These are phyloP conservation scores for Ehretia macrophylla DNA, from an alignment of 257 asterid genomes.

Conservation along the genomic window DNA sequence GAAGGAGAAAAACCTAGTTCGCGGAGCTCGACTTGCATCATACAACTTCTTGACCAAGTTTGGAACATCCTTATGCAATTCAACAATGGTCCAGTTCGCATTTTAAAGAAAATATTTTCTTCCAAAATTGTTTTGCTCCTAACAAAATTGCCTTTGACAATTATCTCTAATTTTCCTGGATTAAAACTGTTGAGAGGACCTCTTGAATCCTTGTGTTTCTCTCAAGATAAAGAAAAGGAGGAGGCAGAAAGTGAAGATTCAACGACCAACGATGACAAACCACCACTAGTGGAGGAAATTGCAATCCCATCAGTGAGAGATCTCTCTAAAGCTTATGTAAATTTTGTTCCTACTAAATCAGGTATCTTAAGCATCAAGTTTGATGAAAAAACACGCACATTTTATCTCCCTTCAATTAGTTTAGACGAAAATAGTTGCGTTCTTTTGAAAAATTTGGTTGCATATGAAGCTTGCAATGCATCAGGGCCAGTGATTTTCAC, in stretches of 20 bases:
- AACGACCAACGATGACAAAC: slow-evolving; percentile 8
- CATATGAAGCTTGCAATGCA: slow-evolving; percentile 32
- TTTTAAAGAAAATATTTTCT: too few relatives aligned
- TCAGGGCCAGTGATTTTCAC: slow-evolving; percentile 26
- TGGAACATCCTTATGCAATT: background rate
- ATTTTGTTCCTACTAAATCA: slow-evolving; percentile 10
- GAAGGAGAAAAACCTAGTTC: background rate
- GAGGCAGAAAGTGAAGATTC: background rate
- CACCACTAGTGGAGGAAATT: slow-evolving; percentile 33
- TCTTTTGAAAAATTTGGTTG: slow-evolving; percentile 29
- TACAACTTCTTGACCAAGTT: background rate
- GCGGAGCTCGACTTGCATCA: background rate
- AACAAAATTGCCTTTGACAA: too few relatives aligned
- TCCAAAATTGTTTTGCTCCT: too few relatives aligned
- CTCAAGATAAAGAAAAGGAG: background rate
- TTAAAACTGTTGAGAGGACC: slow-evolving; percentile 30
- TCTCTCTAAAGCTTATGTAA: slow-evolving; percentile 19
- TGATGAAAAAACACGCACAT: slow-evolving; percentile 6
- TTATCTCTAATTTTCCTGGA: slow-evolving; percentile 30
- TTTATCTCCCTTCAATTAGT: slow-evolving; percentile 21
- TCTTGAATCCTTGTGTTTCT: slow-evolving; percentile 15
- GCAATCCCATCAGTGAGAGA: slow-evolving; percentile 27
- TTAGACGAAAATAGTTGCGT: slow-evolving; percentile 27
- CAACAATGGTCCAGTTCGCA: too few relatives aligned
- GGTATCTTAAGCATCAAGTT: slow-evolving; percentile 26